Evolutionary conservation across 331 rosid species (phyloP).

Genomic region (Phaseolus coccineus): DNA sequence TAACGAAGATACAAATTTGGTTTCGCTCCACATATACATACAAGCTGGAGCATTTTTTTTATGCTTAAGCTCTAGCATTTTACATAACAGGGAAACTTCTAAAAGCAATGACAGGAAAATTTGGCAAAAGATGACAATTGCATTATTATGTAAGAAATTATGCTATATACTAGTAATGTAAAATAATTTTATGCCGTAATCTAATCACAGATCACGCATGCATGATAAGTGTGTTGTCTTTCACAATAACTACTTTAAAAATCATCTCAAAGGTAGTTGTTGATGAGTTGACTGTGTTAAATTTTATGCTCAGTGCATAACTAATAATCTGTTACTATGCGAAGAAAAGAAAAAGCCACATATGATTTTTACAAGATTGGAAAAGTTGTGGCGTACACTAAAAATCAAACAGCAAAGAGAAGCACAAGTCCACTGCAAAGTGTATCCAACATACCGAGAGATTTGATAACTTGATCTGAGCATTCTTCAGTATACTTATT

Average conservation of each 20-base stretch:
- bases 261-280: background rate
- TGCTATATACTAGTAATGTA: too few relatives aligned
- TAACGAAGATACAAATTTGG: background rate
- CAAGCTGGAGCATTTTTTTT: background rate
- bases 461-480: constrained; percentile 76
- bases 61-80: background rate
- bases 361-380: background rate
- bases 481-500: constrained; percentile 73
- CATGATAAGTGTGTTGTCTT: too few relatives aligned
- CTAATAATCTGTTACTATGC: too few relatives aligned
- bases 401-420: constrained; percentile 2
- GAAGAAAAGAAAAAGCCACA: background rate
- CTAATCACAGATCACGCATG: too few relatives aligned
- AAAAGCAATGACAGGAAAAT: background rate
- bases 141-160: too few relatives aligned
- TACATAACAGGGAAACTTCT: background rate
- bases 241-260: too few relatives aligned
- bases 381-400: background rate
- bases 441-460: constrained; percentile 73
- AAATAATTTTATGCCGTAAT: too few relatives aligned
- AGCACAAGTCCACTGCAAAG: constrained; percentile 1
- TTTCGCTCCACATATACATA: background rate
- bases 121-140: background rate
- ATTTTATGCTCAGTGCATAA: too few relatives aligned
- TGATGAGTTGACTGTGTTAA: too few relatives aligned